phyloP scores from a whole-genome alignment of 2,329 filamentous ascomycete genomes.

The Cladosporium halotolerans region DNA sequence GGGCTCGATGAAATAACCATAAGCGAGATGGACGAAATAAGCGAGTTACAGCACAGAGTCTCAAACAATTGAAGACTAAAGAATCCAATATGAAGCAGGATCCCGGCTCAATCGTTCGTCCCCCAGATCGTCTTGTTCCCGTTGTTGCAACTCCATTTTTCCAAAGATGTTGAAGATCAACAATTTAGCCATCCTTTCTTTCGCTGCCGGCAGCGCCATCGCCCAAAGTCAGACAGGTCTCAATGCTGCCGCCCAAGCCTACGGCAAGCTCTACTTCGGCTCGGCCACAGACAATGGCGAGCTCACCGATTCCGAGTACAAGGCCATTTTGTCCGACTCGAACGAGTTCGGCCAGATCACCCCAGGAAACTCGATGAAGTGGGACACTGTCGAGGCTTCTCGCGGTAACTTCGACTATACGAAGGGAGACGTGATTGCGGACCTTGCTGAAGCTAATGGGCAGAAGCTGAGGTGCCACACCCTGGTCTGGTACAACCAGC shows the following conservation, averaged over 20 bases:
- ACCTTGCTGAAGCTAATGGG: constrained; percentile 34
- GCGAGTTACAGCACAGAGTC: no score
- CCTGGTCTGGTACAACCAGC: constrained; percentile 44
- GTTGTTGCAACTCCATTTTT: neutral
- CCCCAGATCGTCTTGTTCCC: no score
- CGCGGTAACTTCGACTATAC: constrained; percentile 54
- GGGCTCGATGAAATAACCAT: no score
- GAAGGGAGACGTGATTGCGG: constrained; percentile 46
- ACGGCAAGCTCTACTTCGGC: constrained; percentile 25
- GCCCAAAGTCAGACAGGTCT: constrained; percentile 11
- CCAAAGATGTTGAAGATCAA: neutral
- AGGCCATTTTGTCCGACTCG: constrained; percentile 47
- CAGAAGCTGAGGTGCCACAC: constrained; percentile 46
- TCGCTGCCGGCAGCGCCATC: neutral
- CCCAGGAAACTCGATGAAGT: constrained; percentile 59
- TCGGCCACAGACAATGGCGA: constrained; percentile 53
- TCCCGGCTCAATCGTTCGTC: no score
- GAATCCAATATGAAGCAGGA: no score
- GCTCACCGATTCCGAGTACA: constrained; percentile 50
- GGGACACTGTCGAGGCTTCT: constrained; percentile 55
- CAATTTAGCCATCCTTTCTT: neutral
- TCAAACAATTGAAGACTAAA: no score
- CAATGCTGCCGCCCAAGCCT: constrained; percentile 19
- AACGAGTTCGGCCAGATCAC: constrained; percentile 60
- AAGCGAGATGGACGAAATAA: no score